phyloP scores from a whole-genome alignment of 2,329 filamentous ascomycete genomes.

The Phialemoniopsis sp. region DNA sequence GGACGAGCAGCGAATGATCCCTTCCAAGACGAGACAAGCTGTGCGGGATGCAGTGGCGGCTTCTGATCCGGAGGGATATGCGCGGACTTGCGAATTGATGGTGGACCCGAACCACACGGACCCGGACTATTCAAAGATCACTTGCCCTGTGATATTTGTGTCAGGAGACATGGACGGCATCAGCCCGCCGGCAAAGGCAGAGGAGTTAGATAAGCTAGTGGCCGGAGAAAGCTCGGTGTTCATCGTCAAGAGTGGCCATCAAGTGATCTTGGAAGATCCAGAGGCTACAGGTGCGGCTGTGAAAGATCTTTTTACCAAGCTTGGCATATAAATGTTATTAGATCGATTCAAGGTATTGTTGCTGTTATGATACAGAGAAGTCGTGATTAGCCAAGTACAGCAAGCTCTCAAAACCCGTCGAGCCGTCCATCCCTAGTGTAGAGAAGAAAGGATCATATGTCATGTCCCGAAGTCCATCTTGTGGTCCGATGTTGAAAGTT shows the following conservation, averaged over 20 bases:
- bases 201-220: slow-evolving; percentile 18
- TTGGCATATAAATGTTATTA: not conserved
- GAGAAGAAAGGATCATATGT: slow-evolving; percentile 7
- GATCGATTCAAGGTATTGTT: not conserved
- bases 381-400: slow-evolving; percentile 16
- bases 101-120: slow-evolving; percentile 21
- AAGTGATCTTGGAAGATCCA: slow-evolving; percentile 9
- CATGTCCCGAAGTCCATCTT: too few species aligned
- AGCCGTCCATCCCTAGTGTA: slow-evolving; percentile 5
- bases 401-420: slow-evolving; percentile 14
- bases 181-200: slow-evolving; percentile 17
- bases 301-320: slow-evolving; percentile 1
- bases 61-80: slow-evolving; percentile 23
- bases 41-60: slow-evolving; percentile 21
- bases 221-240: slow-evolving; percentile 21
- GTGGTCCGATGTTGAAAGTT: too few species aligned
- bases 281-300: slow-evolving; percentile 2
- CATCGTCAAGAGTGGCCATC: slow-evolving; percentile 9
- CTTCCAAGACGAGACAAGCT: slow-evolving; percentile 7
- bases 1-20: slow-evolving; percentile 12
- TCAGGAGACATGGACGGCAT: slow-evolving; percentile 24
- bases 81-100: slow-evolving; percentile 21
- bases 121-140: slow-evolving; percentile 22
- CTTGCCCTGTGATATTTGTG: slow-evolving; percentile 20
- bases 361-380: slow-evolving; percentile 9